Evolutionary conservation across 345 rosid species (phyloP).

Genomic region (Cardamine chenopodiifolia): DNA sequence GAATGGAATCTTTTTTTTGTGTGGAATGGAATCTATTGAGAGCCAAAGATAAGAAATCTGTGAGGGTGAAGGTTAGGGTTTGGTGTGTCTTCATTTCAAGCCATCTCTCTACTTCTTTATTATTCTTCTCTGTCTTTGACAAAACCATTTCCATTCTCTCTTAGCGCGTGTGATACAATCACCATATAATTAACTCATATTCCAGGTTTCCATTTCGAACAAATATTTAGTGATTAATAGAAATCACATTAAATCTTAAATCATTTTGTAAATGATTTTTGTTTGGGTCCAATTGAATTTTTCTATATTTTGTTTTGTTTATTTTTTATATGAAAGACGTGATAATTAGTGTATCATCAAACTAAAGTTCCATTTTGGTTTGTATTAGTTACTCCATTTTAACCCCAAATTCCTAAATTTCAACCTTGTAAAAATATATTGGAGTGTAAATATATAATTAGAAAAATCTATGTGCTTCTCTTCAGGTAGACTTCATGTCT

Average conservation of each 20-base stretch:
- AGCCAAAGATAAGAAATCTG: slow-evolving; percentile 43
- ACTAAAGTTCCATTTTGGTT: neutral
- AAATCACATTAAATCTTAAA: neutral
- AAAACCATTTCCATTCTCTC: slow-evolving; percentile 8
- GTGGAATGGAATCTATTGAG: slow-evolving; percentile 26
- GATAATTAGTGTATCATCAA: no score
- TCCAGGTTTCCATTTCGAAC: neutral
- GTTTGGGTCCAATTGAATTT: neutral
- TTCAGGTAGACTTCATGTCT: slow-evolving; percentile 26
- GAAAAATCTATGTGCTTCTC: neutral
- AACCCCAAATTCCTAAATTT: neutral
- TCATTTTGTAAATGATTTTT: neutral
- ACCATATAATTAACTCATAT: neutral
- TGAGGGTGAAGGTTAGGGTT: slow-evolving; percentile 50
- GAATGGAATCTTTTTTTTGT: neutral
- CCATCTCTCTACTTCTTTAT: slow-evolving; percentile 21
- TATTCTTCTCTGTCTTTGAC: neutral
- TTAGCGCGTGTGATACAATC: slow-evolving; percentile 23
- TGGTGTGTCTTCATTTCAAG: slow-evolving; percentile 51
- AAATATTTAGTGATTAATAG: neutral
- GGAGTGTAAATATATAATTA: neutral
- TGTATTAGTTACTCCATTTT: neutral
- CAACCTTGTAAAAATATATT: neutral
- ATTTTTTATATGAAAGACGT: no score
- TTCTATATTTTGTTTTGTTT: neutral